Base-by-base conservation (phyloP, 2,329 filamentous ascomycete genomes). In the Colletotrichum sp. region DNA sequence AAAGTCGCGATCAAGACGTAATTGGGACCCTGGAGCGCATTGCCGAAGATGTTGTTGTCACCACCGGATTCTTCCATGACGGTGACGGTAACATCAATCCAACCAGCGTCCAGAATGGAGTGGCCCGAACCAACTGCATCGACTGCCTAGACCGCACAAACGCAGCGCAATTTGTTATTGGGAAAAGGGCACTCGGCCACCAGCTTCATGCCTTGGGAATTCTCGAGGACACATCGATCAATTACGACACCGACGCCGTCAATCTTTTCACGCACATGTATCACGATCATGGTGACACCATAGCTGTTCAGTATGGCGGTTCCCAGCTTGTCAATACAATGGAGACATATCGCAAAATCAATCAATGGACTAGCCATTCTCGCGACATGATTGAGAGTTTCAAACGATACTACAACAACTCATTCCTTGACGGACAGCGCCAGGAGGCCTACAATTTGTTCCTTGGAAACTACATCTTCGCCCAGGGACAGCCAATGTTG, bases 351-450 rank as follows among this genome's bases (percentile, higher is more conserved):
- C 94, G 97, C 73, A 98, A 98, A 85, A 98, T 98, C 83, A 98
- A 98, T 79, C 96, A 98, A 83, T 99, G 97, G 97, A 98, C 96
- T 28, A 98, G 95, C 80, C 96, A 98, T 83, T 98, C 96, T 4
- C 91, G 97, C 79, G 97, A 99, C 84, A 98, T 99, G 96, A 96
- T 99, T 27, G 97, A 99, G 86, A 98, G 95, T 83, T 98, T 99
- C 88, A 99, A 98, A 84, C 92, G 97, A 32, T 99, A 98, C 84
- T 99, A 99, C 85, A 98, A 98, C 86, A 99, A 99, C 82, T 98
- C 96, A 0, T 99, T 99, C 83, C 90, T 99, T 10, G 97, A 99
- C 83, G 96, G 94, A n/a, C 97, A 99, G 82, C 93, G 97, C 36
- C 97, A 99, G 85, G 97, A 99, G 85, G 97, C 97, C 1, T 98